These are phyloP conservation scores for Fennellomyces sp. DNA, from an alignment of 371 early-diverging fungal species.

Conservation along the genomic window DNA sequence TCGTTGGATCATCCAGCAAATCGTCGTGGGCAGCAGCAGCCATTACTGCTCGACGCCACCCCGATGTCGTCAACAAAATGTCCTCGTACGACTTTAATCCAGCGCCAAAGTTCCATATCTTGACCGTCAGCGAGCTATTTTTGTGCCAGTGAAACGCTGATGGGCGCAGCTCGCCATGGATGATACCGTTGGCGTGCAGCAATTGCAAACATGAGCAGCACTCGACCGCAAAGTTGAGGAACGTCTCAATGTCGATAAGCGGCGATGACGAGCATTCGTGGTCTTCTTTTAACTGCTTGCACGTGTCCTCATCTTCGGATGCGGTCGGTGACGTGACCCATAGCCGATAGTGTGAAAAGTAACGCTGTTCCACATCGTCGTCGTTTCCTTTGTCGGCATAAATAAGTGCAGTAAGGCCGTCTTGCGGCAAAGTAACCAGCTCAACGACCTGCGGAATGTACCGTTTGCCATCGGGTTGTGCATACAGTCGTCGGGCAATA, in stretches of 20 bases:
- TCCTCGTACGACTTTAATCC: conserved; percentile 44
- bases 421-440: conserved; percentile 35
- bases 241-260: conserved; percentile 19
- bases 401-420: conserved; percentile 38
- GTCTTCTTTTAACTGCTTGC: not conserved
- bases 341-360: conserved; percentile 17
- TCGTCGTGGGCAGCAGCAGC: conserved; percentile 14
- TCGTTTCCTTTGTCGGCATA: conserved; percentile 24
- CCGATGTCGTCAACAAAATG: conserved; percentile 33
- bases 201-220: conserved; percentile 45
- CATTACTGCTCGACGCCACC: conserved; percentile 31
- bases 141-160: conserved; percentile 31
- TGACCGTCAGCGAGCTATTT: conserved; percentile 16
- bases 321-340: conserved; percentile 2
- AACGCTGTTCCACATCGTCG: conserved; percentile 15
- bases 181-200: conserved; percentile 39
- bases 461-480: conserved; percentile 33
- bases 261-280: conserved; percentile 1
- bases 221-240: conserved; percentile 38
- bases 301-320: not conserved
- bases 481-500: conserved; percentile 34
- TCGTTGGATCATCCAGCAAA: conserved; percentile 4
- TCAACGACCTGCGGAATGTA: conserved; percentile 35
- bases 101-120: conserved; percentile 44
- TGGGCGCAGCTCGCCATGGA: conserved; percentile 45